Evolutionary conservation across 345 rosid species (phyloP), one percentile per base, ranked within the genome.

Genomic region (Lepidium didymum): DNA sequence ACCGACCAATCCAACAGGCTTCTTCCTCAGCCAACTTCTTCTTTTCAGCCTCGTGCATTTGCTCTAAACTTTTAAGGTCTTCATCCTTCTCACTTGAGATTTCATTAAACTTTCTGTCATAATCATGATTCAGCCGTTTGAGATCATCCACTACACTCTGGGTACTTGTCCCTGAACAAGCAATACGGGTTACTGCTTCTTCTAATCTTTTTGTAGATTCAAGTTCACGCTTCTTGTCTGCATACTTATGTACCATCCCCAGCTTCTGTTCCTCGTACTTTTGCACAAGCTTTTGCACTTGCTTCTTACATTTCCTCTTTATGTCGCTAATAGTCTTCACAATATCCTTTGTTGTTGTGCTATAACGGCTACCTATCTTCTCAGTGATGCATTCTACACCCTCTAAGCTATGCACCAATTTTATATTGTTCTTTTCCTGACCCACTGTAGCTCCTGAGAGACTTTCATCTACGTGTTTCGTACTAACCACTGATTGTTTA

Each of bases 261-360:
- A 79, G 70, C 70, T 57, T 84, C 68, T 82, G 80, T 62, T 52
- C 69, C 65, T 74, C 78, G 47, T 85, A 87, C 67, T 60, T 84
- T 64, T 52, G 66, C 29, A 23, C 50, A 52, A 80, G 85, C 75
- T 83, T 80, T 67, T 27, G 64, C 78, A 68, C 77, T 81, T 61
- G 80, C 81, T 83, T 83, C 25, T 73, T 56, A 42, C 78, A 84
- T 66, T 79, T 86, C 70, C 67, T 83, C 70, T 81, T 53, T 67
- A 91, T 81, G 64, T 69, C 73, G 50, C 72, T 71, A 42, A 77
- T 75, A 69, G 88, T 79, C 78, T 70, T 79, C 29, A 68, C 72
- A 45, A 82, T 37, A 83, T 84, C 91, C 72, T 70, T 78, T 66
- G 64, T 73, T 46, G 75, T 83, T 68, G 81, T 68, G 54, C 66